Percentiles rank a stretch among this genome's conserved stretches.
phyloP scores from a whole-genome alignment of 768 basidiomycete species.

The Galerina marginata region DNA sequence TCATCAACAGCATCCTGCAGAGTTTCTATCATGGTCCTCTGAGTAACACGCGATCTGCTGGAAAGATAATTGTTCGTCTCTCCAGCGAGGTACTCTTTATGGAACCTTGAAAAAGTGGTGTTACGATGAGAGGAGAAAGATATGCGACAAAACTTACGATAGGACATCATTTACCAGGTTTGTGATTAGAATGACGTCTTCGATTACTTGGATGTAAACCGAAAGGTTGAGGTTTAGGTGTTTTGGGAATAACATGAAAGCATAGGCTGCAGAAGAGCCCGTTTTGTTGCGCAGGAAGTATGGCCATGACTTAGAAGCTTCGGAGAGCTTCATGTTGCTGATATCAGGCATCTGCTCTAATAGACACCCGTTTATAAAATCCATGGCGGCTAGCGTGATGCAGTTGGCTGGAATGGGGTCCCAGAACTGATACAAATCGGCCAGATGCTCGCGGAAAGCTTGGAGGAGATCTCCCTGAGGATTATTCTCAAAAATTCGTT shows the following conservation, averaged over 20 bases:
- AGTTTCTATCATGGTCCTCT: neutral
- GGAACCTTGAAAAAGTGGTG: neutral
- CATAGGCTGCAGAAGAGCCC: neutral
- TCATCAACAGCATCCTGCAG: constrained; percentile 4
- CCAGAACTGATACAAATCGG: neutral
- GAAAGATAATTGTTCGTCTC: constrained; percentile 7
- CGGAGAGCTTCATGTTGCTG: neutral
- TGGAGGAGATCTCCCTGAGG: neutral
- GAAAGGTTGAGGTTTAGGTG: neutral
- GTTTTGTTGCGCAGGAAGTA: constrained; percentile 4
- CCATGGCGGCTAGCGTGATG: neutral
- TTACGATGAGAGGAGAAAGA: neutral
- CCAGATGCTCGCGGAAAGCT: neutral
- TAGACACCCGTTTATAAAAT: constrained; percentile 3
- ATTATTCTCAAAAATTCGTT: neutral
- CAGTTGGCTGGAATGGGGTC: constrained; percentile 8
- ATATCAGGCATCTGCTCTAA: constrained; percentile 1
- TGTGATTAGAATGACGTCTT: neutral
- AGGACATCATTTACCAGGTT: constrained; percentile 9
- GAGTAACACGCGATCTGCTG: neutral
- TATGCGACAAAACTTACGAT: neutral
- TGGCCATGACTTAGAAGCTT: constrained; percentile 1
- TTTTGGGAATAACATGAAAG: constrained; percentile 5
- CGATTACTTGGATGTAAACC: constrained; percentile 4
- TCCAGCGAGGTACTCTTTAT: constrained; percentile 8